phyloP scores from a whole-genome alignment of 1,284 basidiomycete species.

The Laetiporus sulphureus region DNA sequence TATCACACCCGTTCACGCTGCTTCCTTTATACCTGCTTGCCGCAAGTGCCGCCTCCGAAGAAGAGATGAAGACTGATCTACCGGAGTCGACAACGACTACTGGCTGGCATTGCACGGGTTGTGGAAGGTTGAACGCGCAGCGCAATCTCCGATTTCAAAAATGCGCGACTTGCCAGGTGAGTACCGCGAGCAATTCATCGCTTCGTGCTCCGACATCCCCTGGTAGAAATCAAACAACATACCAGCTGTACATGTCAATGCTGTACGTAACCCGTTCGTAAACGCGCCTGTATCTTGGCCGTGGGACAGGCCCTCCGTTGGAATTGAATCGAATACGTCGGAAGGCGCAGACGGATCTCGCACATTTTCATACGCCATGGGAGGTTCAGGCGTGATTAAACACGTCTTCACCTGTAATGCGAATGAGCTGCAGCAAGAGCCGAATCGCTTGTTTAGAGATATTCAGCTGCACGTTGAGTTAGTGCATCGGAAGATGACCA shows the following conservation, averaged over 20 bases:
- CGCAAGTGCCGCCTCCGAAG: constrained; percentile 1
- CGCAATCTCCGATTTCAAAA: constrained; percentile 29
- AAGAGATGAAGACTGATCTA: constrained; percentile 6
- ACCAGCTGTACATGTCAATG: constrained; percentile 16
- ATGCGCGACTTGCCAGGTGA: constrained; percentile 29
- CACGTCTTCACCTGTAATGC: constrained; percentile 37
- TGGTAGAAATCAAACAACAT: constrained; percentile 19
- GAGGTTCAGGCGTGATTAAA: constrained; percentile 16
- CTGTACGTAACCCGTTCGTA: constrained; percentile 26
- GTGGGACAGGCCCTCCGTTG: constrained; percentile 18
- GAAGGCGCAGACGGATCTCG: constrained; percentile 25
- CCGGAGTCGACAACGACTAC: constrained; percentile 5
- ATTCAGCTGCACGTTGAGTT: constrained; percentile 29
- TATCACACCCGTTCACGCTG: constrained; percentile 22
- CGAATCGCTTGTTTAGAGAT: constrained; percentile 24
- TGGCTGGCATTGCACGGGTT: constrained; percentile 33
- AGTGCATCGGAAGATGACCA: constrained; percentile 10
- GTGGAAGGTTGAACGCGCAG: constrained; percentile 34
- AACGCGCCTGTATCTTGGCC: constrained; percentile 23
- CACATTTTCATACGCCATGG: constrained; percentile 25
- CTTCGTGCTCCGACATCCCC: no score
- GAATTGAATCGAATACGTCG: constrained; percentile 11
- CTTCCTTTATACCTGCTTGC: constrained; percentile 27
- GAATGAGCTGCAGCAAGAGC: constrained; percentile 24
- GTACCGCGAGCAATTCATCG: constrained; percentile 9